phyloP scores from a whole-genome alignment of 192 early-diverging fungal species.

The Chytriomyces sp. region DNA sequence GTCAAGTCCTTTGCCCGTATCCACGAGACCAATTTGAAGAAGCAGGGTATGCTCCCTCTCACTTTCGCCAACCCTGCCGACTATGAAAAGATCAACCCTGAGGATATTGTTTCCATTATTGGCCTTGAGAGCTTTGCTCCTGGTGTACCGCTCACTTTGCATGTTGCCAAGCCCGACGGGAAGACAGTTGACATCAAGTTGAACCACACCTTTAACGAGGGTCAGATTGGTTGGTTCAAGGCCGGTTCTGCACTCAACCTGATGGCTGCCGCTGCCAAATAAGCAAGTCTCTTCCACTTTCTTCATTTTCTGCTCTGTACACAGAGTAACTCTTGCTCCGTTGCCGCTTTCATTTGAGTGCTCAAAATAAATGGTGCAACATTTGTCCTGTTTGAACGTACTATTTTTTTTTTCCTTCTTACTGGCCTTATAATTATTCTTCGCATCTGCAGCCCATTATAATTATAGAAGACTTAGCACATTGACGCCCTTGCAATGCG shows the following conservation, averaged over 20 bases:
- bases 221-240: slow-evolving; percentile 99
- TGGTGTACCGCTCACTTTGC: slow-evolving; percentile 83
- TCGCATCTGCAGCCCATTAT: no score
- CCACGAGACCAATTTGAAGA: slow-evolving; percentile 99
- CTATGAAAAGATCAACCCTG: slow-evolving; percentile 86
- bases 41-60: slow-evolving; percentile 97
- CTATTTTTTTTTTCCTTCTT: no score
- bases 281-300: neutral
- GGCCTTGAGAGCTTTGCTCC: slow-evolving; percentile 80
- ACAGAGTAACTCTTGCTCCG: no score
- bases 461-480: no score
- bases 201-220: slow-evolving; percentile 99
- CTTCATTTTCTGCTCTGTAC: no score
- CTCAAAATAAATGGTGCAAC: no score
- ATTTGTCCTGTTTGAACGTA: no score
- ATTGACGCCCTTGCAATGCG: no score
- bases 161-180: slow-evolving; percentile 80
- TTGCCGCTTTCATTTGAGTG: no score
- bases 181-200: slow-evolving; percentile 74
- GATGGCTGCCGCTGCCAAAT: slow-evolving; percentile 31
- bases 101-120: slow-evolving; percentile 85
- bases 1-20: slow-evolving; percentile 96
- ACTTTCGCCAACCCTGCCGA: slow-evolving; percentile 93
- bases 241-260: slow-evolving; percentile 58
- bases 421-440: no score